phyloP scores from a whole-genome alignment of 129 eudicot genomes.

The Escallonia herrerae region DNA sequence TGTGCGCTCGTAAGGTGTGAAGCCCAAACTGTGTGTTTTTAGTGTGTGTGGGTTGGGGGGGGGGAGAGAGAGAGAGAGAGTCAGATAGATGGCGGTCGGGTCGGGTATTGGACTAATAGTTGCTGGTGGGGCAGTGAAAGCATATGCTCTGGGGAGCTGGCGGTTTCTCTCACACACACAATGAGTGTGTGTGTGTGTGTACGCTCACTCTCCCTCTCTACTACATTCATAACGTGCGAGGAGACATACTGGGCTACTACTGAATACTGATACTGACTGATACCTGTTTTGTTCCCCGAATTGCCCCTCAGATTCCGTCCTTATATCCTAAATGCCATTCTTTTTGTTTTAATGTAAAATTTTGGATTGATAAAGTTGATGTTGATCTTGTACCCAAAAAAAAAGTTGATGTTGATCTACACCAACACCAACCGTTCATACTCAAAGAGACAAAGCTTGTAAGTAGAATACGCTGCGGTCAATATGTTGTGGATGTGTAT shows the following conservation, averaged over 20 bases:
- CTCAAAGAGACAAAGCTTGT: too few relatives aligned
- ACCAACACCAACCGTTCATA: too few relatives aligned
- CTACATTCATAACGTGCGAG: slow-evolving; percentile 63
- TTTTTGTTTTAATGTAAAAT: too few relatives aligned
- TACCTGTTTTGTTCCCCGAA: slow-evolving; percentile 16
- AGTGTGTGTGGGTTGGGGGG: slow-evolving; percentile 12
- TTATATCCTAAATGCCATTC: not conserved
- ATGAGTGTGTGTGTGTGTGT: slow-evolving; percentile 5
- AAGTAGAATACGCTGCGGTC: too few relatives aligned
- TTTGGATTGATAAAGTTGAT: too few relatives aligned
- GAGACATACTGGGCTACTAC: slow-evolving; percentile 65
- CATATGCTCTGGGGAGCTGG: slow-evolving; percentile 13
- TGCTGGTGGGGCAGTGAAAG: slow-evolving; percentile 8
- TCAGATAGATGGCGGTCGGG: not conserved
- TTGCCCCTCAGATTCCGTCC: slow-evolving; percentile 7
- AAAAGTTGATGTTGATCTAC: too few relatives aligned
- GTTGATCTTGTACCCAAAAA: too few relatives aligned
- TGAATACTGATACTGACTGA: slow-evolving; percentile 30
- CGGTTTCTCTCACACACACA: not conserved
- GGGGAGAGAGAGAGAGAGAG: slow-evolving; percentile 13
- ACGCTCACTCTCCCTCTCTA: not conserved
- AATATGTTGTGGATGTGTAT: too few relatives aligned
- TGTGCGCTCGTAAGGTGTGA: slow-evolving; percentile 6
- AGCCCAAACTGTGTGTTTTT: slow-evolving; percentile 4
- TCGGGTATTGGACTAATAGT: not conserved